Base-by-base conservation (phyloP, 306 rosid species). In the Citrullus colocynthis region DNA sequence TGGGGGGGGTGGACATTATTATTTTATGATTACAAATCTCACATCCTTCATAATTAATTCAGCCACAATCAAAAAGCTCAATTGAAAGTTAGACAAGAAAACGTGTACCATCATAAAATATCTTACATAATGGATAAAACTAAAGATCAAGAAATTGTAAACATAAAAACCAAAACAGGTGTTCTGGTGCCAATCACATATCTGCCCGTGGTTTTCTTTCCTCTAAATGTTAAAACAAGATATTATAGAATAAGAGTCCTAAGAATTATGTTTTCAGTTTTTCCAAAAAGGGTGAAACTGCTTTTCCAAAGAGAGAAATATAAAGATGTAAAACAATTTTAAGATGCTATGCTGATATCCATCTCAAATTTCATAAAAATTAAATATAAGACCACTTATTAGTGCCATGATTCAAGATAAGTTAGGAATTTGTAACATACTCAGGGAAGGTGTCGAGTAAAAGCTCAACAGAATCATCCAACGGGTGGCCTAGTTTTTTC, bases 391-490 rank as follows among this genome's bases (percentile, higher is more conserved):
- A 21, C 6, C 20, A 74, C 77, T 51, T 30, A 49, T 49, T 74
- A 51, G 36, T 17, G 10, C 21, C 44, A 30, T 18, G 11, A 17
- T 37, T 51, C 30, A 30, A 58, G 56, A 11, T 28, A 78, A 52
- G 21, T 10, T 41, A 45, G 34, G 28, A 51, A 76, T 24, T 45
- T 37, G 44, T 64, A 37, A 81, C 96, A 80, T 79, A 95, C 97
- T 92, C 98, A 4, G 98, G 97, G 66, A 64, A 90, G 20, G 82
- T 74, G 65, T 95, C 98, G 8, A 95, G 98, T 87, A 95, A 85
- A 6, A 85, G 86, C 87, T 95, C 98, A 69, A 95, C 87, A 24
- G 97, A 92, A 83, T 95, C 97, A 78, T 95, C 97, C 67, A 91
- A 90, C 1, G 93, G 94, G 55, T 59, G 90, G 45, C 97, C 96